Evolutionary conservation across 805 yeast species (phyloP).

Genomic region (Saccharomycopsis guyanensis): DNA sequence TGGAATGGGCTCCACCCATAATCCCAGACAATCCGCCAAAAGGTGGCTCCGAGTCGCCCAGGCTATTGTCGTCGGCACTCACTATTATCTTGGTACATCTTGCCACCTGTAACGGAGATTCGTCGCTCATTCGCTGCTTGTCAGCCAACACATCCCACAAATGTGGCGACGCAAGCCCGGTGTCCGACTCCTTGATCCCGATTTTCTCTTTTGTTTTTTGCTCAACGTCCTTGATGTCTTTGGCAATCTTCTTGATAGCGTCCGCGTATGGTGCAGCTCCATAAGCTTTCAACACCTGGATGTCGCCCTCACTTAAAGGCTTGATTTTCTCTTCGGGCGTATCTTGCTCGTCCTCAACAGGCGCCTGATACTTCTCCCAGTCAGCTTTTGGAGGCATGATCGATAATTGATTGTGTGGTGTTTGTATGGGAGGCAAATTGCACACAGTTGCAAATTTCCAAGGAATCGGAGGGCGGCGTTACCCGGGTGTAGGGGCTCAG

Average conservation of each 20-base stretch:
- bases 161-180: constrained; percentile 96
- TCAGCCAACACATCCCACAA: constrained; percentile 98
- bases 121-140: constrained; percentile 84
- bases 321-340: constrained; percentile 63
- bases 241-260: constrained; percentile 72
- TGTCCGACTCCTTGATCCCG: constrained; percentile 91
- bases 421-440: constrained; percentile 2
- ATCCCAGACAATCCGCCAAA: constrained; percentile 22
- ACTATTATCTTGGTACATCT: constrained; percentile 96
- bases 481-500: too few relatives aligned
- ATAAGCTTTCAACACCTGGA: constrained; percentile 92
- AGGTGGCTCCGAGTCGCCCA: constrained; percentile 23
- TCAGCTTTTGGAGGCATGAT: constrained; percentile 94
- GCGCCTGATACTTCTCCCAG: constrained; percentile 95
- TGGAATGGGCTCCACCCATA: neutral
- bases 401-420: too few relatives aligned
- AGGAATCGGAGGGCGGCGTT: neutral
- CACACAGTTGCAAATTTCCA: neutral
- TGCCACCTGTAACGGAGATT: constrained; percentile 96
- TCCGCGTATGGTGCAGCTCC: constrained; percentile 96
- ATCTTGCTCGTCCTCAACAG: constrained; percentile 55
- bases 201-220: constrained; percentile 86
- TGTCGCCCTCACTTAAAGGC: constrained; percentile 93
- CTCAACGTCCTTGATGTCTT: constrained; percentile 80
- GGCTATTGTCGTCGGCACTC: constrained; percentile 35